These are phyloP conservation scores for Ceratocystis huliohia DNA, from an alignment of 2,329 filamentous ascomycete species.

Conservation along the genomic window DNA sequence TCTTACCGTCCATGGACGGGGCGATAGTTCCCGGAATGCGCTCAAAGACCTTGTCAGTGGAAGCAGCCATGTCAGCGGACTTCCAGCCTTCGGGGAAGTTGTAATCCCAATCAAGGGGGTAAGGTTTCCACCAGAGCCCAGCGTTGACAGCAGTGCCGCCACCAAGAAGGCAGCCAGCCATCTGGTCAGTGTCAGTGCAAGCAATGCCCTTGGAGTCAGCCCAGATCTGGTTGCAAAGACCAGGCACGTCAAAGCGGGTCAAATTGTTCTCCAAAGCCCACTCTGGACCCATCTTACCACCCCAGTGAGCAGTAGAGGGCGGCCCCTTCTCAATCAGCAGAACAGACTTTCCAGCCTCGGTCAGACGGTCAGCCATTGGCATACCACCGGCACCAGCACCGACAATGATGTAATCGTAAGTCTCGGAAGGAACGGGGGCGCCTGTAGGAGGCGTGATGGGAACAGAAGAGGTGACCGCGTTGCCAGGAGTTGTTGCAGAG, in stretches of 20 bases:
- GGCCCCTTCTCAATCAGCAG: slow-evolving; percentile 50
- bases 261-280: slow-evolving; percentile 52
- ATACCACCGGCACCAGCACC: slow-evolving; percentile 52
- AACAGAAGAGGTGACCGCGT: slow-evolving; percentile 10
- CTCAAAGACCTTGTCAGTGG: slow-evolving; percentile 50
- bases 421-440: slow-evolving; percentile 15
- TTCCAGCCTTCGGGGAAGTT: slow-evolving; percentile 65
- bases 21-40: slow-evolving; percentile 57
- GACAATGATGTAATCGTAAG: slow-evolving; percentile 49
- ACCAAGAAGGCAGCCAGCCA: slow-evolving; percentile 59
- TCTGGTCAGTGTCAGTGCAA: slow-evolving; percentile 58
- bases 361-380: slow-evolving; percentile 42
- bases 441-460: slow-evolving; percentile 26
- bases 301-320: slow-evolving; percentile 51
- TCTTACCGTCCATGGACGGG: slow-evolving; percentile 53
- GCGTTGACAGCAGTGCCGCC: slow-evolving; percentile 56
- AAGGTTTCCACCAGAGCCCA: slow-evolving; percentile 56
- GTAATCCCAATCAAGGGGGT: slow-evolving; percentile 54
- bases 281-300: slow-evolving; percentile 45
- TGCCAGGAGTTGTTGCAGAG: slow-evolving; percentile 22
- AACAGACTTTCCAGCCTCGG: slow-evolving; percentile 51
- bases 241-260: slow-evolving; percentile 59
- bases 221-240: slow-evolving; percentile 60
- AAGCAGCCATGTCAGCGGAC: slow-evolving; percentile 44
- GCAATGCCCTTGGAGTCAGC: slow-evolving; percentile 48